Base-by-base conservation (phyloP, 202 grass and related monocot species). In the Saccharum hybrid region DNA sequence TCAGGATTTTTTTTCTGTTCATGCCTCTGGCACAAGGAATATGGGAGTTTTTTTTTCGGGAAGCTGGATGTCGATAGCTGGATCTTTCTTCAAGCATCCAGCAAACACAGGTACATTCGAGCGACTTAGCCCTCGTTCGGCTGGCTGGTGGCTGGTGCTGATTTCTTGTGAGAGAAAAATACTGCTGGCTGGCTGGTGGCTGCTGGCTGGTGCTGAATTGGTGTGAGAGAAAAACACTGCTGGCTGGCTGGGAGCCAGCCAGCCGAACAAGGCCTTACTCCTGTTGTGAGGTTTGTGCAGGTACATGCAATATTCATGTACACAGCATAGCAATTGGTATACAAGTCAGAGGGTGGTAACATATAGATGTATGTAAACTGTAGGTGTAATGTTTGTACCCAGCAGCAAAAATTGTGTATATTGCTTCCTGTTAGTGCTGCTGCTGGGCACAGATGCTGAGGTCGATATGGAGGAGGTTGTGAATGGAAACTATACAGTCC, bases 271-370 rank as follows among this genome's bases (percentile, higher is more conserved):
- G n/a, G n/a, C n/a, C n/a, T n/a, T 77, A 70, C 72, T 66, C 61
- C 67, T 78, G 79, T 78, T 82, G 15, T 72, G 78, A 73, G 83
- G 46, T 75, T 74, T 86, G 83, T 72, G 78, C 73, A 89, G 78
- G 79, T 79, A 74, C 83, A 82, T 89, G 83, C 81, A 86, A 86
- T 57, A 78, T 76, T 66, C 83, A 89, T 86, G 88, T 83, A 79
- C 84, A 90, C 84, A 90, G 33, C 79, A 79, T 82, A 83, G 67
- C 51, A 45, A 68, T 72, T 90, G 78, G 79, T 83, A 90, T 79
- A 90, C 88, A 83, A 42, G 68, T 79, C 22, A 74, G 49, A 79
- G 30, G 51, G 48, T 22, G 57, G 77, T 73, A 78, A 30, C 66
- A 66, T 86, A 77, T 82, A 90, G 74, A 9, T 83, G 68, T 74